Conservation (phyloP, 2,329 filamentous ascomycete species). For the Incumbomyces delicatus region DNA sequence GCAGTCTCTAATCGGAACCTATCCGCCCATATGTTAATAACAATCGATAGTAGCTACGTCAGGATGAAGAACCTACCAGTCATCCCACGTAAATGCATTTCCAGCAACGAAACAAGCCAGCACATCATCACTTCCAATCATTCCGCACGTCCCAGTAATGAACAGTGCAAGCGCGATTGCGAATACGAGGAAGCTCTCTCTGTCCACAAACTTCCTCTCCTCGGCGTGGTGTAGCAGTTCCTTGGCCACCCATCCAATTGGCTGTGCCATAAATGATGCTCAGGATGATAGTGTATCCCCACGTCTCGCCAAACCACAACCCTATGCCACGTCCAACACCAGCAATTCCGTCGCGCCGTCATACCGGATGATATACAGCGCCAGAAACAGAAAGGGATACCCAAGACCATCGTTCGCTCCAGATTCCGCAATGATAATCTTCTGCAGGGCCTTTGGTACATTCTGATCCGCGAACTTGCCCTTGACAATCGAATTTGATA, state of each 20-base stretch:
- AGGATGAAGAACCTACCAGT: slow-evolving; percentile 29
- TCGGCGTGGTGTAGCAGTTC: slow-evolving; percentile 77
- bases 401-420: slow-evolving; percentile 84
- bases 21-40: slow-evolving; percentile 37
- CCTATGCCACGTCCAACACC: slow-evolving; percentile 58
- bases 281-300: slow-evolving; percentile 71
- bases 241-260: slow-evolving; percentile 73
- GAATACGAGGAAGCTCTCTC: slow-evolving; percentile 81
- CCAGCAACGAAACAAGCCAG: slow-evolving; percentile 88
- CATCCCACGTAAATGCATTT: slow-evolving; percentile 79
- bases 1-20: slow-evolving; percentile 73
- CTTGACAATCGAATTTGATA: slow-evolving; percentile 86
- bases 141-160: slow-evolving; percentile 73
- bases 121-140: slow-evolving; percentile 82
- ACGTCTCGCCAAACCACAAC: slow-evolving; percentile 76
- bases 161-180: slow-evolving; percentile 77
- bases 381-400: slow-evolving; percentile 80
- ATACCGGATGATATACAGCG: slow-evolving; percentile 74
- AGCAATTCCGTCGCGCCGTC: slow-evolving; percentile 40
- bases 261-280: slow-evolving; percentile 66
- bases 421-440: slow-evolving; percentile 71
- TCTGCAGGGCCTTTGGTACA: slow-evolving; percentile 69
- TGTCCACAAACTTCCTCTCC: slow-evolving; percentile 68
- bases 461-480: slow-evolving; percentile 89
- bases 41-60: slow-evolving; percentile 41